Conservation (phyloP, 305 asterid genomes). For the Fraxinus sp. region DNA sequence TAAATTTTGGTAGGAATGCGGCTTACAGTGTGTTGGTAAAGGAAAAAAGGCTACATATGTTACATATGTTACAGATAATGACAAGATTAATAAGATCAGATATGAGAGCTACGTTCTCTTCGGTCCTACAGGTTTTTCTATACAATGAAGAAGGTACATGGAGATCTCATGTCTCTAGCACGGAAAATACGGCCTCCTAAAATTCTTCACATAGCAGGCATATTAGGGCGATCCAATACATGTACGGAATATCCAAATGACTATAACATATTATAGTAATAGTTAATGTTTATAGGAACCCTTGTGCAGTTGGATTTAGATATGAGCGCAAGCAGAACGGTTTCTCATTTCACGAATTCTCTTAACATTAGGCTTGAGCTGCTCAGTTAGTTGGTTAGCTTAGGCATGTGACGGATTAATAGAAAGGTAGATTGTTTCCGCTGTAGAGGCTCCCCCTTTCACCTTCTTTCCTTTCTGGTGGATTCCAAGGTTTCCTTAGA, state of each 20-base stretch:
- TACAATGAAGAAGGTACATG: background rate
- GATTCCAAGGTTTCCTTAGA: background rate
- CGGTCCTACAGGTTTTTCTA: background rate
- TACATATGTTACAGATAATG: background rate
- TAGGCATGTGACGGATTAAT: background rate
- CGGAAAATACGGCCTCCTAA: background rate
- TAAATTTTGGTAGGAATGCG: background rate
- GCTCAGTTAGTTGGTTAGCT: background rate
- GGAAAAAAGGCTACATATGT: background rate
- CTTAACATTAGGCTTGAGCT: background rate
- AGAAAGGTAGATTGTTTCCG: background rate
- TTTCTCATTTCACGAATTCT: background rate
- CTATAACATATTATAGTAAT: background rate
- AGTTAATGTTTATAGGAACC: background rate
- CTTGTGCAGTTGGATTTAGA: background rate
- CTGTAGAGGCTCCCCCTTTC: background rate
- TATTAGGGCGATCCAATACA: background rate
- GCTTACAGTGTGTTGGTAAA: background rate
- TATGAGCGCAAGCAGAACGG: background rate
- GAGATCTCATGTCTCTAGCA: background rate
- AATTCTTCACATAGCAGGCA: background rate
- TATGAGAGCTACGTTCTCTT: background rate
- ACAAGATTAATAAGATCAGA: background rate
- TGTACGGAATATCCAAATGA: background rate
- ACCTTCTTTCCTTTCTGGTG: background rate